Conservation (phyloP, 1,284 basidiomycete species). For the Porodaedalea pini region DNA sequence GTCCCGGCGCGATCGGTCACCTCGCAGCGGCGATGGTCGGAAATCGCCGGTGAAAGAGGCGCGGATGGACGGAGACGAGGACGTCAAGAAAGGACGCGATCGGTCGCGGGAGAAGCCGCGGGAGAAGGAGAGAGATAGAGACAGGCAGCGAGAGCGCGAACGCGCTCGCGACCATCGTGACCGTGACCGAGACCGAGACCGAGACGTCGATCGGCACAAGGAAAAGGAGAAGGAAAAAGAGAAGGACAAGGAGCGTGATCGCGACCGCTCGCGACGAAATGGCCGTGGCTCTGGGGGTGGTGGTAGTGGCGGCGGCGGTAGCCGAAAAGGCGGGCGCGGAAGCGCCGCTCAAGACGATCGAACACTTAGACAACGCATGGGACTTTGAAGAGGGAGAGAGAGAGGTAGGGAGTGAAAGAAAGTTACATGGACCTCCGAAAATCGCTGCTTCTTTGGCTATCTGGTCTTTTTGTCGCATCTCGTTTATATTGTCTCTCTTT, state of each 20-base stretch:
- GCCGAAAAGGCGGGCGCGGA: conserved; percentile 33
- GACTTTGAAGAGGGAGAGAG: conserved; percentile 43
- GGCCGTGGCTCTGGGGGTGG: conserved; percentile 27
- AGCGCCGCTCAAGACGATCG: conserved; percentile 46
- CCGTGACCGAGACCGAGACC: conserved; percentile 31
- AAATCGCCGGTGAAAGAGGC: conserved; percentile 14
- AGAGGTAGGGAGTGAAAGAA: background rate
- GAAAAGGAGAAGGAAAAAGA: conserved; percentile 34
- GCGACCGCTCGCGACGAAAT: conserved; percentile 35
- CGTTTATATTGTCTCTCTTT: conserved; percentile 1
- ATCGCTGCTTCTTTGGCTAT: conserved; percentile 8
- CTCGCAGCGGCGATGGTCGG: conserved; percentile 9
- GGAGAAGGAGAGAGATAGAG: conserved; percentile 27
- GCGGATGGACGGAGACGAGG: conserved; percentile 16
- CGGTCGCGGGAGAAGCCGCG: conserved; percentile 31
- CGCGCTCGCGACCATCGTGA: conserved; percentile 32
- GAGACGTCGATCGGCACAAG: conserved; percentile 26
- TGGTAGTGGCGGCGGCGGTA: conserved; percentile 29
- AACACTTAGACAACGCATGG: conserved; percentile 78
- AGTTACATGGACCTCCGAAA: too few species aligned
- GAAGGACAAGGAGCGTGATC: conserved; percentile 26
- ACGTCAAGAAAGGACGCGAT: conserved; percentile 11
- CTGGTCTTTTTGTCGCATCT: conserved; percentile 14
- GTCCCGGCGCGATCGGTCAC: conserved; percentile 19
- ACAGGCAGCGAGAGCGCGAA: conserved; percentile 31